Evolutionary conservation across 2,329 filamentous ascomycete species (phyloP).

Genomic region (Herpotrichia juniperi): DNA sequence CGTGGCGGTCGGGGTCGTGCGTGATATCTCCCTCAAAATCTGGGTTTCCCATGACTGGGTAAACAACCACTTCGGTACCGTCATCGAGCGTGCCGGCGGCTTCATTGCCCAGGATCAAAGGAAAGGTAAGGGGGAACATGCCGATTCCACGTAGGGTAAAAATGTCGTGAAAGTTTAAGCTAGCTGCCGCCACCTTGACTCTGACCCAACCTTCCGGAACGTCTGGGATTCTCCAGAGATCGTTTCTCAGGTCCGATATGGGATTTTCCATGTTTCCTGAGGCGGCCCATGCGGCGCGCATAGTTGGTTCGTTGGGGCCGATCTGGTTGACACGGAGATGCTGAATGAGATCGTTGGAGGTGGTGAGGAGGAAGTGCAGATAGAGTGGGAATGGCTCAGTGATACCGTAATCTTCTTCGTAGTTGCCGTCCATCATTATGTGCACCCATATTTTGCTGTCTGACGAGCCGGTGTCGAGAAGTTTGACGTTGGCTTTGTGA

Average conservation of each 20-base stretch:
- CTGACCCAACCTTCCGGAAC: slow-evolving; percentile 17
- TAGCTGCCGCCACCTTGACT: slow-evolving; percentile 22
- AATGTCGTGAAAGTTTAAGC: slow-evolving; percentile 26
- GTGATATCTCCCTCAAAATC: slow-evolving; percentile 24
- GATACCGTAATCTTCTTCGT: slow-evolving; percentile 12
- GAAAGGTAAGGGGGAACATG: slow-evolving; percentile 15
- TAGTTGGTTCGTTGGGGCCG: slow-evolving; percentile 8
- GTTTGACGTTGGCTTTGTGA: slow-evolving; percentile 7
- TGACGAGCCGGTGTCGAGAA: background rate
- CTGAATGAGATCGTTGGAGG: slow-evolving; percentile 4
- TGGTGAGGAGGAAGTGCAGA: slow-evolving; percentile 6
- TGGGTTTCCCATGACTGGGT: slow-evolving; percentile 23
- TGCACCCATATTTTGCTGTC: slow-evolving; percentile 8
- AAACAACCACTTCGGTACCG: slow-evolving; percentile 23
- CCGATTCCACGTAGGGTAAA: slow-evolving; percentile 21
- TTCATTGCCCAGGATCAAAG: slow-evolving; percentile 25
- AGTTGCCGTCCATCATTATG: slow-evolving; percentile 13
- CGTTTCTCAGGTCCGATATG: slow-evolving; percentile 14
- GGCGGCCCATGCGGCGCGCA: slow-evolving; percentile 15
- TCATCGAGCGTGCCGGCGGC: slow-evolving; percentile 20
- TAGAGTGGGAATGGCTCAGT: slow-evolving; percentile 15
- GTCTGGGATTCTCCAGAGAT: slow-evolving; percentile 11
- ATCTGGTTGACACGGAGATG: slow-evolving; percentile 13
- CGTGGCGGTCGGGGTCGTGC: slow-evolving; percentile 23
- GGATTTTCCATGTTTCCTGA: slow-evolving; percentile 15